Evolutionary conservation across 116 monocot species (phyloP), one percentile per base, ranked within the genome.

Genomic region (Thalassia testudinum): DNA sequence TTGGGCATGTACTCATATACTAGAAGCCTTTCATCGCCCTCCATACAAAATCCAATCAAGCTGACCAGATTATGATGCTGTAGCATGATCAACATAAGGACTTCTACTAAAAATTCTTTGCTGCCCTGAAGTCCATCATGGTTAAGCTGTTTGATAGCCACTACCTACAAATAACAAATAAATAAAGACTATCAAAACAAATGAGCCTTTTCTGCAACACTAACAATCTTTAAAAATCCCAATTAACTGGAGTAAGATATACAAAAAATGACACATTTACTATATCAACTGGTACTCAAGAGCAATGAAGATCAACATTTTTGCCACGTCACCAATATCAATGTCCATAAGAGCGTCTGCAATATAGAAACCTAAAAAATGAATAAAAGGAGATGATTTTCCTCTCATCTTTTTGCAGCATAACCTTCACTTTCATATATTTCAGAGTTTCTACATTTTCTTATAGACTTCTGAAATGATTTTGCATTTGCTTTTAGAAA

Each of bases 1-100:
- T 78, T 62, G 0, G 90, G 27, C 90, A 90, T 90, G 62, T 71
- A 84, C 65, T 90, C 85, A 27, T 90, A 90, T 43, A 83, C 84
- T 54, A 90, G 58, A 1, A 81, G 58, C 49, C 85, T 68, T 70
- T 90, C 80, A 45, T 75, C 75, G n/a, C 72, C 72, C 20, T 90
- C 80, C 11, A 78, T 66, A 29, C 90, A 90, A 50, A 80, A 90
- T 1, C 90, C 90, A 22, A 75, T 80, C 60, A 90, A 66, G 27
- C 27, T 75, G 8, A 90, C 84, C 43, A 90, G 74, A 60, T 90
- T 72, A 12, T 57, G 27, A 52, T 90, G 77, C 24, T 73, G 63
- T 23, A 84, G 54, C 67, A 90, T 64, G n/a, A 72, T 80, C 54
- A 84, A 43, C 90, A 90, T 84, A 17, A 80, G 78, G 34, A 76